Base-by-base conservation (phyloP, 140 eudicot genomes). In the Anethum foeniculum region DNA sequence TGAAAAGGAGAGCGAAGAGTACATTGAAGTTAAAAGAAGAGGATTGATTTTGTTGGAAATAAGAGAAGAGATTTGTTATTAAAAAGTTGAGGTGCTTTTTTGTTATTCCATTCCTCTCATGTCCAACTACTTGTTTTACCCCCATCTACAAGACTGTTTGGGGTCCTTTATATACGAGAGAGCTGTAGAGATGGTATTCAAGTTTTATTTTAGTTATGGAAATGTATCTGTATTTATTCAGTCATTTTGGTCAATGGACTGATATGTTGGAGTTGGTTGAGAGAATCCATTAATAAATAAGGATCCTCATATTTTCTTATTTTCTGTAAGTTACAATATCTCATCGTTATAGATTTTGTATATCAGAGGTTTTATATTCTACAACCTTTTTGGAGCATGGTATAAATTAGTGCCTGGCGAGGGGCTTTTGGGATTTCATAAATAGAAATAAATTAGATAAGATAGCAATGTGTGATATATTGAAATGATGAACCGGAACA, bases 81-180 rank as follows among this genome's bases (percentile, higher is more conserved):
- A 60, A 25, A 60, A 23, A 60, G 69, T 60, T n/a, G 69, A 10
- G 16, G 15, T 9, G 69, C 69, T 60, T 60, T 60, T 30, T 60
- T 60, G 69, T 25, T 60, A 60, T 60, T 60, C 69, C 69, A 60
- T n/a, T 60, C 69, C 69, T 60, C 69, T 60, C 69, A 60, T 1
- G 13, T 47, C n/a, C 27, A 16, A 52, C 62, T 6, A 41, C 9
- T 41, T 4, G 9, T 19, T 56, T 56, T 21, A 56, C 65, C 28
- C 46, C 46, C 0, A 41, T 41, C 65, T 9, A 56, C 65, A 7
- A 52, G 11, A 54, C 64, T 23, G n/a, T 5, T 54, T 15, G 69
- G 3, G 71, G 18, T 27, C 28, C 12, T 56, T 16, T 56, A 25
- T 62, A 62, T 62, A 62, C 7, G 18, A 44, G 48, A 2, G 18